A percentile compares a stretch with the other conserved stretches of the same genome.
Conservation (phyloP, 495 filamentous ascomycete genomes). For the Astrothelium macrocarpum region DNA sequence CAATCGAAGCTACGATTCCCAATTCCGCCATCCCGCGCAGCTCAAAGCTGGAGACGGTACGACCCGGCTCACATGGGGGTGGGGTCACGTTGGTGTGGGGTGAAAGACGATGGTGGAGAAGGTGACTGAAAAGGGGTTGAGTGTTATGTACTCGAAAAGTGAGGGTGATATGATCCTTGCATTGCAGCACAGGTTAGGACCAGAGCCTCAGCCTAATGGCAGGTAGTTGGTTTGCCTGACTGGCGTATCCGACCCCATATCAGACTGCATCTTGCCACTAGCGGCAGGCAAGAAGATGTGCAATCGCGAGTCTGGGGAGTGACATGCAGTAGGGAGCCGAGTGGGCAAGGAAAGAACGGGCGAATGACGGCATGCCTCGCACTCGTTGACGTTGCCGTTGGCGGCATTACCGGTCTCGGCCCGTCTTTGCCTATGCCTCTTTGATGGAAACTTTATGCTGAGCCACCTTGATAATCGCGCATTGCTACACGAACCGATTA, state of each 20-base stretch:
- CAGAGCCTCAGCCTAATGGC: not conserved
- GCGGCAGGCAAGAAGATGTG: too few species aligned
- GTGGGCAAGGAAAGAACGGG: not conserved
- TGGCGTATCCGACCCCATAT: not conserved
- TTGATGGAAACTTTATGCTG: not conserved
- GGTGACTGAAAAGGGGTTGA: not conserved
- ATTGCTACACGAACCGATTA: not conserved
- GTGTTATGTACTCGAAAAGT: not conserved
- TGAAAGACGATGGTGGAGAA: too few species aligned
- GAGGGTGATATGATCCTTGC: not conserved
- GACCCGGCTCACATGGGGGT: not conserved
- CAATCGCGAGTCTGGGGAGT: too few species aligned
- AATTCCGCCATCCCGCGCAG: not conserved
- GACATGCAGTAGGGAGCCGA: too few species aligned
- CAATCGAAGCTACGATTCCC: not conserved
- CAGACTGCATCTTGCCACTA: not conserved
- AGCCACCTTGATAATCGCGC: slow-evolving; percentile 4
- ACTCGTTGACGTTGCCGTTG: not conserved
- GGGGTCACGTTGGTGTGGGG: too few species aligned
- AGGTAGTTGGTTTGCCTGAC: not conserved
- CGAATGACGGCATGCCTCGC: slow-evolving; percentile 2
- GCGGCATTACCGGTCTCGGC: not conserved
- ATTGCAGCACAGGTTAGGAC: not conserved
- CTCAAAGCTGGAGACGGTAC: not conserved
- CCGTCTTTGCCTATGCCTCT: too few species aligned